These are phyloP conservation scores for Trypanosoma avium DNA, from an alignment of 208 protist species.

Conservation along the genomic window DNA sequence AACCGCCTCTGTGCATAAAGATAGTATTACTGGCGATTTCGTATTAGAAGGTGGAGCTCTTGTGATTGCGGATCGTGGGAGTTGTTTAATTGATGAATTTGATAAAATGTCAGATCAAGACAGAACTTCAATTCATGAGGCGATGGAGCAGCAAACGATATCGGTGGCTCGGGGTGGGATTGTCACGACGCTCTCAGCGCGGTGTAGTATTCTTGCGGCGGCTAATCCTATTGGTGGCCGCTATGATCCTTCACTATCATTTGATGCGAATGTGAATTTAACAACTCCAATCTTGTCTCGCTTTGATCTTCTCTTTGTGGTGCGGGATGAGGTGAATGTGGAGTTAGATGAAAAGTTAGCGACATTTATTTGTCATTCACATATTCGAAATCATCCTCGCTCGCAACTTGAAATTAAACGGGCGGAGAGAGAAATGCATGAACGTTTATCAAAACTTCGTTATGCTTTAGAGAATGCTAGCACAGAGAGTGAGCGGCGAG, in stretches of 20 bases:
- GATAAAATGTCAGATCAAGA: conserved; percentile 99
- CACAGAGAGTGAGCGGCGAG: conserved; percentile 63
- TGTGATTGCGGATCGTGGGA: conserved; percentile 98
- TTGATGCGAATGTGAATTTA: conserved; percentile 98
- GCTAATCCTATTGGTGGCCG: conserved; percentile 98
- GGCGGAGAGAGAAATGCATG: conserved; percentile 49
- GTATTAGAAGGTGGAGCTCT: conserved; percentile 99
- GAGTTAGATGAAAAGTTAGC: conserved; percentile 95
- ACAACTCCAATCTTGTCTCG: conserved; percentile 99
- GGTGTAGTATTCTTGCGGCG: conserved; percentile 98
- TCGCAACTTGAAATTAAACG: conserved; percentile 64
- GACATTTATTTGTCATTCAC: conserved; percentile 95
- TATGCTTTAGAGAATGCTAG: conserved; percentile 64
- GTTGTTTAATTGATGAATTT: conserved; percentile 99
- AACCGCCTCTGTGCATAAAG: conserved; percentile 98
- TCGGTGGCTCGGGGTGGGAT: conserved; percentile 99
- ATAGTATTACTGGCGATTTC: conserved; percentile 98
- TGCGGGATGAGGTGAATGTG: conserved; percentile 97
- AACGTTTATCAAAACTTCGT: conserved; percentile 61
- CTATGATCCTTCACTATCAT: conserved; percentile 96
- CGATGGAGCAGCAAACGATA: conserved; percentile 99
- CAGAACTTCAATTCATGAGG: conserved; percentile 98
- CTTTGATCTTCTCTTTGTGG: conserved; percentile 95
- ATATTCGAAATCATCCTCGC: conserved; percentile 91
- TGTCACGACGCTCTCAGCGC: conserved; percentile 98